Evolutionary conservation across 2,329 filamentous ascomycete genomes (phyloP), one percentile per base, ranked within the genome.

Genomic region (Sphaerulina musiva): DNA sequence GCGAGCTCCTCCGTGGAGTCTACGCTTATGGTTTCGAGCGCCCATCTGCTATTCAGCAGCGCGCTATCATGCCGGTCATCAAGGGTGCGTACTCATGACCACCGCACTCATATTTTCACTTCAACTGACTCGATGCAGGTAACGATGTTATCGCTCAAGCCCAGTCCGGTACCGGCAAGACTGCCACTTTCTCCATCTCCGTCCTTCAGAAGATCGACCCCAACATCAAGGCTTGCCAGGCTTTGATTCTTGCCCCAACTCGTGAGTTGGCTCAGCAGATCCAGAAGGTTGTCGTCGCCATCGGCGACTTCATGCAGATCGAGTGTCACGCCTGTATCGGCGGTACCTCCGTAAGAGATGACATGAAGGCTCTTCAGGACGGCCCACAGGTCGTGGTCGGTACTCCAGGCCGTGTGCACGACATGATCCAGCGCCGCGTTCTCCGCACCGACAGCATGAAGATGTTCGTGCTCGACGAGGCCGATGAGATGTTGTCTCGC

Each of bases 21-120:
- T 98, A 97, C 77, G 93, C 93, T 74, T 98, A 98, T 76, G 93
- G 93, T 87, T 98, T 98, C 81, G 93, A 98, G 85, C 91, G 93
- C 67, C 93, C 93, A 62, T 98, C 93, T 79, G 92, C 93, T 75
- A 98, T 98, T 69, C 93, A 98, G 87, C 90, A 95, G 86, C 92
- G 95, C 73, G 93, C 93, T 69, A 98, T 98, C 78, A 95, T 97
- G 87, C 95, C 93, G 72, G 93, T 98, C 73, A 97, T 98, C 82
- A 96, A 97, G 85, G 91, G 89, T 93, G 79, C 74, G 86, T 75
- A 57, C 11, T 45, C 34, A 29, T 40, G 29, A 36, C 38, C 14
- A 9, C 23, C 8, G 36, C 17, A 11, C 46, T 41, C 38, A 43
- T 12, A 36, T 36, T 43, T 38, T 9, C 31, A 34, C 42, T 41